These are phyloP conservation scores for Tephrocybe sp. DNA, from an alignment of 768 basidiomycete genomes.

Conservation along the genomic window DNA sequence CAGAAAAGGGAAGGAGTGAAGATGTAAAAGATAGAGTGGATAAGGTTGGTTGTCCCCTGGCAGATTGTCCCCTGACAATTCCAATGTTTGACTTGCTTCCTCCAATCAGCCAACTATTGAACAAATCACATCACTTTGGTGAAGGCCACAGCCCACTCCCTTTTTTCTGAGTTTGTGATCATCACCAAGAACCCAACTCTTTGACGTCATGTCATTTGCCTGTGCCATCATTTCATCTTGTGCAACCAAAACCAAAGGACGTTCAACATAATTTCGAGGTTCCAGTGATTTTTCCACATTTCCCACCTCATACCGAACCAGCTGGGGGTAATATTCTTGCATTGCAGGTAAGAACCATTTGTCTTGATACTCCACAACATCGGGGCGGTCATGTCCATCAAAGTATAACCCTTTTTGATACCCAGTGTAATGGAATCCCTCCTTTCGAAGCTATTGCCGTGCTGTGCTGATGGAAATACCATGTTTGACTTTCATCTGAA, in stretches of 20 bases:
- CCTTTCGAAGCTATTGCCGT: conserved; percentile 23
- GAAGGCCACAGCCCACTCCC: conserved; percentile 30
- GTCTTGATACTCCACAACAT: conserved; percentile 32
- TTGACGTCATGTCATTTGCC: conserved; percentile 30
- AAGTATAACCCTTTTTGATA: conserved; percentile 32
- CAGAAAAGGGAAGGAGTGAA: too few relatives aligned
- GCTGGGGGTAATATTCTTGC: conserved; percentile 11
- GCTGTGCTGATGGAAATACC: conserved; percentile 31
- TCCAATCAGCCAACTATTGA: conserved; percentile 27
- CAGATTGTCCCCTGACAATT: too few relatives aligned
- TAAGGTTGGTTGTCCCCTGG: too few relatives aligned
- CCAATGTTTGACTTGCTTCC: conserved; percentile 25
- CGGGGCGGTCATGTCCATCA: conserved; percentile 33
- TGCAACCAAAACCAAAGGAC: conserved; percentile 22
- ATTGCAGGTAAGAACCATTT: conserved; percentile 28
- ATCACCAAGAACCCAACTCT: conserved; percentile 31
- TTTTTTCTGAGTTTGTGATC: conserved; percentile 35
- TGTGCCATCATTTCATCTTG: conserved; percentile 42
- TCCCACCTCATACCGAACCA: conserved; percentile 19
- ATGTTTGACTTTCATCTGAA: conserved; percentile 22
- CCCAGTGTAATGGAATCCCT: conserved; percentile 24
- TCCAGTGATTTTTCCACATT: conserved; percentile 15
- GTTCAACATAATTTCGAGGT: conserved; percentile 18
- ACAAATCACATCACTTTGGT: conserved; percentile 32
- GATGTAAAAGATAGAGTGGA: too few relatives aligned